Base-by-base conservation (phyloP, 1,284 basidiomycete genomes). In the Moesziomyces sp. region DNA sequence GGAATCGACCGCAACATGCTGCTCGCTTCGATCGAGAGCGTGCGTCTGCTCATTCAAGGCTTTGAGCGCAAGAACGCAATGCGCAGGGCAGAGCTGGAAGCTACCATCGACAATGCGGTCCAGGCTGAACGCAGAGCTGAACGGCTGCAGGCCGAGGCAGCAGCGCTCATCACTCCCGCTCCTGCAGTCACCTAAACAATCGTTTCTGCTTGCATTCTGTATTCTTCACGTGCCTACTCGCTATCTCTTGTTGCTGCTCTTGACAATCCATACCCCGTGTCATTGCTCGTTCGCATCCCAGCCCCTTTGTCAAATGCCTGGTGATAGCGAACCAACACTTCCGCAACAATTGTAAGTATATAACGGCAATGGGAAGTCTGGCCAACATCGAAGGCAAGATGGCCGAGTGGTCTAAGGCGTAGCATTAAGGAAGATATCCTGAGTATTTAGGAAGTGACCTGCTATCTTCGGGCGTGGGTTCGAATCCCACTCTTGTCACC, bases 391-490 rank as follows among this genome's bases (percentile, higher is more conserved):
- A 57, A 49, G 71, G 71, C 71, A 74, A 68, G 61, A 70, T 74
- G 72, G 72, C 72, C 72, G 72, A 74, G 66, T 70, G 72, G 72
- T 74, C 71, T 74, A 74, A 74, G 72, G 72, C 72, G 66, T 74
- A 74, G 67, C 66, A 74, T 74, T 74, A 69, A 74, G 67, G 72
- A 63, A 67, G 58, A 70, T 74, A 68, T 65, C 51, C 53, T 52
- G 56, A 42, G 26, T 28, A 44, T n/a, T 46, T 52, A 43, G 53
- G 46, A 56, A 55, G 35, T 16, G 34, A 61, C 52, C 72, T 74
- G 66, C 72, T 74, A 74, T 79, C 78, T 79, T 79, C 78, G 79
- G 79, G 79, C 80, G 80, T 80, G 80, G 80, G 80, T 81, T 81
- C 78, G 80, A 81, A 81, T 81, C 80, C 78, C 78, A 80, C 80